Conservation (phyloP, 306 rosid species). For the Medicago arabica region DNA sequence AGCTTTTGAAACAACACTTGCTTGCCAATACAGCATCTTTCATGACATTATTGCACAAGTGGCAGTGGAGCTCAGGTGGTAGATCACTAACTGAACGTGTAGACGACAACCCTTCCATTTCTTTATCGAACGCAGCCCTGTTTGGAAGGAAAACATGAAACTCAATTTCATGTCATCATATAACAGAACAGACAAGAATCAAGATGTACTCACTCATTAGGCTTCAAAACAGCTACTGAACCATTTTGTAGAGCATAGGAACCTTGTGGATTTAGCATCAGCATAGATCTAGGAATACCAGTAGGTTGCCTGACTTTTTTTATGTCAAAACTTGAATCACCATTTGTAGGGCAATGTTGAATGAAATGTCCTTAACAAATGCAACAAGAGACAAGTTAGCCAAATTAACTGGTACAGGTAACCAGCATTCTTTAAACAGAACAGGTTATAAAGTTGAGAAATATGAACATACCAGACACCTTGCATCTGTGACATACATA, state of each 20-base stretch:
- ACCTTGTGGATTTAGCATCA: slow-evolving; percentile 90
- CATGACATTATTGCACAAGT: slow-evolving; percentile 94
- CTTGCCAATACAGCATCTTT: slow-evolving; percentile 97
- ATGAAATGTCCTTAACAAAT: slow-evolving; percentile 80
- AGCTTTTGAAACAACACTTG: slow-evolving; percentile 96
- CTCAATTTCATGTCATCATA: slow-evolving; percentile 26
- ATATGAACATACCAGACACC: slow-evolving; percentile 81
- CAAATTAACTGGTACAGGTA: slow-evolving; percentile 16
- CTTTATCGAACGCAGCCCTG: slow-evolving; percentile 98
- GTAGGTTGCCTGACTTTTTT: slow-evolving; percentile 95
- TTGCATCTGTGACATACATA: slow-evolving; percentile 99
- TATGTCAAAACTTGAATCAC: slow-evolving; percentile 88
- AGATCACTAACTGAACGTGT: slow-evolving; percentile 94
- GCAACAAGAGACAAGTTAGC: neutral
- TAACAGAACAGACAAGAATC: slow-evolving; percentile 25
- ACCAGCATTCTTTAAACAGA: slow-evolving; percentile 11
- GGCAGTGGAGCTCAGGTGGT: slow-evolving; percentile 95
- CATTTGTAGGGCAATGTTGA: slow-evolving; percentile 98
- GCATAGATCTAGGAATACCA: slow-evolving; percentile 99
- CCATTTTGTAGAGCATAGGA: slow-evolving; percentile 96
- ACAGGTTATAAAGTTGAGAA: neutral
- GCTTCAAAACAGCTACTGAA: slow-evolving; percentile 91
- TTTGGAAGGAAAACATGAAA: slow-evolving; percentile 33
- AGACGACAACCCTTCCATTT: slow-evolving; percentile 92
- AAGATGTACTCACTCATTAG: slow-evolving; percentile 76